Evolutionary conservation across 352 stramenopile genomes (phyloP), one percentile per base, ranked within the genome.

Genomic region (Globisporangium recalcitrans): DNA sequence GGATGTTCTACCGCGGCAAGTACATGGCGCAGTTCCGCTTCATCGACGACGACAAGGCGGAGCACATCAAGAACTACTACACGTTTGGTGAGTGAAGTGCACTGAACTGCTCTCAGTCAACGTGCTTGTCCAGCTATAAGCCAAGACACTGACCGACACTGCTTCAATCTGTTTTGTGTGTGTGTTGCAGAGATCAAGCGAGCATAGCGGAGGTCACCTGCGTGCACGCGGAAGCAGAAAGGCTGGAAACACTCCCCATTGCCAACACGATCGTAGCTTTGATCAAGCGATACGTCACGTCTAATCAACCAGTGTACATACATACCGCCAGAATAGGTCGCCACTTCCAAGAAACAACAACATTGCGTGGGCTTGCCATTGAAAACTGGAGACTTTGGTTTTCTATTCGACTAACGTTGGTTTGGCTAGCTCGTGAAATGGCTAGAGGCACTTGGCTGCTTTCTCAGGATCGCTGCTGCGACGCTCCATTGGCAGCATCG

Each of bases 1-100:
- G 88, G 5, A 82, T 96, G 61, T 91, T 96, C 63, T 96, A 93
- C 62, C 81, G 88, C 34, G 88, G 88, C 14, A 91, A 86, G 60
- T 96, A 96, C 71, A 87, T 88, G 72, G 82, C 80, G 34, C 81
- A 85, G 58, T 89, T 91, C 63, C 66, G 74, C 14, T 88, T 91
- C 62, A 61, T 78, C 22, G 82, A 91, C 56, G 82, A 91, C 59
- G 82, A 91, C 65, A 71, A 78, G 8, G 47, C 65, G 21, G 78
- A 90, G 62, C 80, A 90, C 52, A 74, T 90, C 58, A 87, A 90
- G 63, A 72, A 80, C 38, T 80, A 87, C 49, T 91, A 91, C 68
- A 90, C 73, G 14, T 90, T 91, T 49, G 82, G 82, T 91, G 73
- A 29, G 82, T 80, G 55, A 14, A 21, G 14, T 52, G n/a, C 4